Percentiles rank a stretch among this genome's conserved stretches.
These are phyloP conservation scores for Mortierella sp. DNA, from an alignment of 371 early-diverging fungal species.

Conservation along the genomic window DNA sequence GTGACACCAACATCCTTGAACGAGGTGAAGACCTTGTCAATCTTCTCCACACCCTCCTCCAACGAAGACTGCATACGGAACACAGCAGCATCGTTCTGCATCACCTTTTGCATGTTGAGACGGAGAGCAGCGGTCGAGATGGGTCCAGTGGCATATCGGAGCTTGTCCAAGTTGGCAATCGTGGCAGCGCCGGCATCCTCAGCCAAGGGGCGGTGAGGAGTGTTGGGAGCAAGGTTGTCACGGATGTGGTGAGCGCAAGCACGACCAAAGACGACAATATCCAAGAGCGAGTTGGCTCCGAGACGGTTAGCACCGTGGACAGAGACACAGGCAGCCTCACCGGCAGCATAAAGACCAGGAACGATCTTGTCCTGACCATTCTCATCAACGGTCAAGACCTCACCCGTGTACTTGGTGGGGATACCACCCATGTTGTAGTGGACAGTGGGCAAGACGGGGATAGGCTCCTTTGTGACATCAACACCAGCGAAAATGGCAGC, in stretches of 20 bases:
- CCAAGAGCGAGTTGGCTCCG: conserved; percentile 98
- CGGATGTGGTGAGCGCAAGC: conserved; percentile 95
- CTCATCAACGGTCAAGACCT: conserved; percentile 83
- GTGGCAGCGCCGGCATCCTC: conserved; percentile 87
- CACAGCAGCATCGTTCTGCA: conserved; percentile 98
- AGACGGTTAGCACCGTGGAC: conserved; percentile 98
- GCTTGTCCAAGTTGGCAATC: conserved; percentile 93
- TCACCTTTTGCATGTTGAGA: conserved; percentile 95
- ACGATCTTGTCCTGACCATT: conserved; percentile 84
- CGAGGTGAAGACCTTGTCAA: conserved; percentile 84
- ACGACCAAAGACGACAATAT: conserved; percentile 98
- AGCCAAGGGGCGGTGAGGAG: conserved; percentile 86
- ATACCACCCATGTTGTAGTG: conserved; percentile 99
- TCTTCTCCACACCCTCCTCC: conserved; percentile 89
- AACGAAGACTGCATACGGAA: conserved; percentile 94
- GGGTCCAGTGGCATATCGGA: conserved; percentile 85
- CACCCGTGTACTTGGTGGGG: conserved; percentile 96
- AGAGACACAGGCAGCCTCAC: conserved; percentile 93
- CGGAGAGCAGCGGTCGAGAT: conserved; percentile 90
- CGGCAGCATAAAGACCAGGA: conserved; percentile 95
- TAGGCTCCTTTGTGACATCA: conserved; percentile 98
- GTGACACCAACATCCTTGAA: conserved; percentile 88
- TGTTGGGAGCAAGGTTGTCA: conserved; percentile 84
- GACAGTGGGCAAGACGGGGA: conserved; percentile 98
- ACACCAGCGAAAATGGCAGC: conserved; percentile 98